A percentile compares a stretch with the other conserved stretches of the same genome.
phyloP scores from a whole-genome alignment of 768 basidiomycete genomes.

The Rhodocollybia butyracea region DNA sequence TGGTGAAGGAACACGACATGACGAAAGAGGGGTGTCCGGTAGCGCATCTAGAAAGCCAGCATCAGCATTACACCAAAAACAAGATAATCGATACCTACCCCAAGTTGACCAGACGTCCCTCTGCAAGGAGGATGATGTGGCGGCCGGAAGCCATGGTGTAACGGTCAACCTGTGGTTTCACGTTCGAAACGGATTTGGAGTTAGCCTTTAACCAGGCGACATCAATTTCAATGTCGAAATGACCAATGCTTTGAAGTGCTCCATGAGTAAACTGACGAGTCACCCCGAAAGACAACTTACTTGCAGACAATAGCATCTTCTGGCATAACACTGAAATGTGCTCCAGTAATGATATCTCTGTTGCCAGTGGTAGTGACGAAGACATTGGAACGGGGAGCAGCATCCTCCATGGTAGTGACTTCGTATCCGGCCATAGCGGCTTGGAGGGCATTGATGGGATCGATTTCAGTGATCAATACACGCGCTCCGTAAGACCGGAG shows the following conservation, averaged over 20 bases:
- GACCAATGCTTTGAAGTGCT: constrained; percentile 59
- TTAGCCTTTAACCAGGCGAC: constrained; percentile 98
- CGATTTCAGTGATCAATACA: constrained; percentile 95
- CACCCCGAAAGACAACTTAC: constrained; percentile 40
- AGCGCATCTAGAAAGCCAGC: constrained; percentile 61
- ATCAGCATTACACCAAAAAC: constrained; percentile 14
- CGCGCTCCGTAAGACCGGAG: constrained; percentile 97
- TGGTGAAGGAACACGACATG: constrained; percentile 99
- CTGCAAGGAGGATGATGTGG: constrained; percentile 95
- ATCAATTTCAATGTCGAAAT: constrained; percentile 90
- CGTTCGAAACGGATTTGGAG: constrained; percentile 76
- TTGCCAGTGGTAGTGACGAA: constrained; percentile 99
- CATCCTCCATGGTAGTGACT: constrained; percentile 98
- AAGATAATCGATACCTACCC: constrained; percentile 54
- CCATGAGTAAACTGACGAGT: constrained; percentile 3
- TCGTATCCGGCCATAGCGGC: constrained; percentile 99
- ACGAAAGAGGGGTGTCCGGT: constrained; percentile 99
- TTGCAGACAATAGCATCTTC: constrained; percentile 99
- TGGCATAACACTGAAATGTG: constrained; percentile 92
- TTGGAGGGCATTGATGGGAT: constrained; percentile 99
- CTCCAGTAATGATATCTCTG: constrained; percentile 91
- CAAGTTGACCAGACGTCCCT: constrained; percentile 98
- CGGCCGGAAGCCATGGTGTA: constrained; percentile 90
- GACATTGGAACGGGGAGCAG: constrained; percentile 82
- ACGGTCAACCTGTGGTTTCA: constrained; percentile 99